phyloP scores from a whole-genome alignment of 768 basidiomycete genomes.

The Rhodosporidiobolus sp. region DNA sequence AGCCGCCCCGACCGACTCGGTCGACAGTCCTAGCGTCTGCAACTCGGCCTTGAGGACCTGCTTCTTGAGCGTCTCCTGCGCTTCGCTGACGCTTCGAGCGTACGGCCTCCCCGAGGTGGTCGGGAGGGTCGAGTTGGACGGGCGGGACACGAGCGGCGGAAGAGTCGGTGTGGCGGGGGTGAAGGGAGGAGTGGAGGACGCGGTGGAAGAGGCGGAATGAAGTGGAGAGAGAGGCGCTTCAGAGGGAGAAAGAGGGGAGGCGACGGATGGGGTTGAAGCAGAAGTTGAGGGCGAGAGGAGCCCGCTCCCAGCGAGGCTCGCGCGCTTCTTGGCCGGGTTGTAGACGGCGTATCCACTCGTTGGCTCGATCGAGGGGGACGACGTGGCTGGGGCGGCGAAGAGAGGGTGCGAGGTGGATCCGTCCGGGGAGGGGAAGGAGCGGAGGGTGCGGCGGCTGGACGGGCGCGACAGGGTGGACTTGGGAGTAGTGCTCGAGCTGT shows the following conservation, averaged over 20 bases:
- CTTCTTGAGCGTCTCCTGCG: slow-evolving; percentile 56
- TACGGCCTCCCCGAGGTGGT: slow-evolving; percentile 2
- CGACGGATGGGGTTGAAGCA: neutral
- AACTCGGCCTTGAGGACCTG: slow-evolving; percentile 71
- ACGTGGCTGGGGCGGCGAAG: neutral
- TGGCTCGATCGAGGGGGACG: no score
- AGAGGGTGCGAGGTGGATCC: slow-evolving; percentile 5
- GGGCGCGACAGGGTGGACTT: neutral
- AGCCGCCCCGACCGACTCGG: slow-evolving; percentile 66
- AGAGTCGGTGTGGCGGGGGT: slow-evolving; percentile 11
- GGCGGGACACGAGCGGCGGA: slow-evolving; percentile 35
- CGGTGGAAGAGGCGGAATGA: neutral
- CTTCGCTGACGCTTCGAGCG: slow-evolving; percentile 30
- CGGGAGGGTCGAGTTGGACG: slow-evolving; percentile 29
- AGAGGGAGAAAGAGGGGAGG: slow-evolving; percentile 1
- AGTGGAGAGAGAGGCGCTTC: neutral
- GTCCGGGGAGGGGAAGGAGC: neutral
- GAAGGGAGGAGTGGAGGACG: slow-evolving; percentile 27
- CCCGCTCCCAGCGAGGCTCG: neutral
- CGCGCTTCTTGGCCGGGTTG: neutral
- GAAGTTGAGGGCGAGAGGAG: neutral
- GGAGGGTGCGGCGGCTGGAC: neutral
- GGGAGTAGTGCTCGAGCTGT: neutral
- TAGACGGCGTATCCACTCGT: slow-evolving; percentile 9
- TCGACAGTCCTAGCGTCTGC: slow-evolving; percentile 65